Evolutionary conservation across 2,329 filamentous ascomycete genomes (phyloP).

Genomic region (Tolypocladium sp.): DNA sequence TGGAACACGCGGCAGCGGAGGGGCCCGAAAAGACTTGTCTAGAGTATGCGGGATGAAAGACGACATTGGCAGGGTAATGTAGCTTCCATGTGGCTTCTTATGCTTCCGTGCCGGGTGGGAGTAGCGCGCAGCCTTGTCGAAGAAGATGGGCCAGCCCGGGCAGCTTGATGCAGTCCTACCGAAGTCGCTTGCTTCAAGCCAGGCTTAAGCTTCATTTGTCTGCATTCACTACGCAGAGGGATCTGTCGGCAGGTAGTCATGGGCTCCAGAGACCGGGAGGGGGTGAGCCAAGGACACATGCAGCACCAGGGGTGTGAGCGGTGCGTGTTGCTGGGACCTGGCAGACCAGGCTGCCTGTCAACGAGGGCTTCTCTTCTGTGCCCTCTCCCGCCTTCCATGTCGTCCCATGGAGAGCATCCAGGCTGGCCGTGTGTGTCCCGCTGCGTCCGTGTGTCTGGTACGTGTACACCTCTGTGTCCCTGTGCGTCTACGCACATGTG

Average conservation of each 20-base stretch:
- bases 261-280: background rate
- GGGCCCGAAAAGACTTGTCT: background rate
- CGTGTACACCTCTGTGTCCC: constrained; percentile 2
- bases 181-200: constrained; percentile 1
- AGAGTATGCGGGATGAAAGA: background rate
- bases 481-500: constrained; percentile 5
- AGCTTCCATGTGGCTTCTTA: constrained; percentile 1
- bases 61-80: background rate
- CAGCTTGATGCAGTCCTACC: background rate
- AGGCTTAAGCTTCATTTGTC: background rate
- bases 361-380: background rate
- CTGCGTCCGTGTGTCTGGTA: constrained; percentile 14
- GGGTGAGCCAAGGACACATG: background rate
- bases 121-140: background rate
- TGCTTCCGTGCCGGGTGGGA: background rate
- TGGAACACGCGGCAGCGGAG: constrained; percentile 4
- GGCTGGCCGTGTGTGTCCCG: constrained; percentile 8
- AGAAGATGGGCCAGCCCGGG: background rate
- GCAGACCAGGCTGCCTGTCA: background rate
- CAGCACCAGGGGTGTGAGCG: background rate
- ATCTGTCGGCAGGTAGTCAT: background rate
- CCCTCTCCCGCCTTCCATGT: background rate
- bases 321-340: background rate
- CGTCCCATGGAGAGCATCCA: background rate
- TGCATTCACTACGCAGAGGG: background rate